Conservation (phyloP, 768 basidiomycete species). For the Suillus plorans region DNA sequence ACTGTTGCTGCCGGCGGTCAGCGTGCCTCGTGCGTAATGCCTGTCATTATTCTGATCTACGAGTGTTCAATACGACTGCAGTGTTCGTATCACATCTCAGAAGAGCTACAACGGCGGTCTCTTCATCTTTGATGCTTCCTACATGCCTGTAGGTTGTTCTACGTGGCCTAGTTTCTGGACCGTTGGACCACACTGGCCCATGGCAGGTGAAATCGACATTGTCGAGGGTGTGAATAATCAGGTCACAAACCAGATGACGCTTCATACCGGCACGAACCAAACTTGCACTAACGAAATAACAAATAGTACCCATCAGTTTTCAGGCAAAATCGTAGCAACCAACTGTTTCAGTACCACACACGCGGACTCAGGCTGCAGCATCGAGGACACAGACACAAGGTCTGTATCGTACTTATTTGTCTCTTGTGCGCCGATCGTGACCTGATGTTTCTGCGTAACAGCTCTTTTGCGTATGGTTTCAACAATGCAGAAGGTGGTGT, state of each 20-base stretch:
- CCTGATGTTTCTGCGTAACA: conserved; percentile 12
- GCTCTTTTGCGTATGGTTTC: conserved; percentile 41
- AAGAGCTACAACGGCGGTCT: conserved; percentile 54
- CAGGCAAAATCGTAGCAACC: conserved; percentile 20
- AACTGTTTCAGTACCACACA: conserved; percentile 40
- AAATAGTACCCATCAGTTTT: conserved; percentile 13
- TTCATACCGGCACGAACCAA: conserved; percentile 56
- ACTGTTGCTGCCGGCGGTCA: conserved; percentile 47
- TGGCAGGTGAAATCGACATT: conserved; percentile 66
- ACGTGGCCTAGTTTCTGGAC: conserved; percentile 63
- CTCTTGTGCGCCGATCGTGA: conserved; percentile 32
- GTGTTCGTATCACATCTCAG: too few species aligned
- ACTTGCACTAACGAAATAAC: conserved; percentile 25
- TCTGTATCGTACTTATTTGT: neutral
- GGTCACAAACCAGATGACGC: conserved; percentile 57
- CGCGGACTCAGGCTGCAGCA: conserved; percentile 50
- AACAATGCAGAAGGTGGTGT: conserved; percentile 47
- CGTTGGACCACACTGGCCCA: conserved; percentile 52
- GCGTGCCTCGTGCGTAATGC: conserved; percentile 47
- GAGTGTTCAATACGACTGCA: too few species aligned
- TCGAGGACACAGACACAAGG: conserved; percentile 38
- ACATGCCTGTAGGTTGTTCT: conserved; percentile 72
- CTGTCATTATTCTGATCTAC: too few species aligned
- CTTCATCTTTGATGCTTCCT: conserved; percentile 69
- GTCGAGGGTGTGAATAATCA: conserved; percentile 70